These are phyloP conservation scores for Alternaria rosae DNA, from an alignment of 2,329 filamentous ascomycete species.

Conservation along the genomic window DNA sequence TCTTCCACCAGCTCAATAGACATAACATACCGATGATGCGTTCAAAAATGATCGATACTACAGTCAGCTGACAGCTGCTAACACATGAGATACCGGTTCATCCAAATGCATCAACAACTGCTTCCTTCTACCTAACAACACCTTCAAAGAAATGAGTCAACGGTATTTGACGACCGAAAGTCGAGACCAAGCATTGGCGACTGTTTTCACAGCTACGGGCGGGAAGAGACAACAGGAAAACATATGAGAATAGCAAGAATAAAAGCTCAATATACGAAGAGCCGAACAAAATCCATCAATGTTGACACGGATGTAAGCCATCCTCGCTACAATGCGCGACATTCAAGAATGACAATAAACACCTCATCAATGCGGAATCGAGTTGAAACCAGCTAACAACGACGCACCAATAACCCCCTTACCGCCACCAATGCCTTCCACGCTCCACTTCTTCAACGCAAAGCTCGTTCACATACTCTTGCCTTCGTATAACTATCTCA, in stretches of 20 bases:
- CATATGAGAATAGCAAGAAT: fast-evolving
- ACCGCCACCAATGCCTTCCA: neutral
- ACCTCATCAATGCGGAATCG: neutral
- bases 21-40: too few species aligned
- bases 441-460: neutral
- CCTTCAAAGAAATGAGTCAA: neutral
- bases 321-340: neutral
- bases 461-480: neutral
- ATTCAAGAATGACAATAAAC: neutral
- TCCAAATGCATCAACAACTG: neutral
- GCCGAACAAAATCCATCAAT: neutral
- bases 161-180: neutral
- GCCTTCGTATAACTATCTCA: neutral
- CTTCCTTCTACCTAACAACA: neutral
- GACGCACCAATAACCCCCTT: neutral
- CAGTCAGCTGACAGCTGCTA: neutral
- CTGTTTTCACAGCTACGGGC: neutral
- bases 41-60: neutral
- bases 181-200: neutral
- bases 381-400: neutral
- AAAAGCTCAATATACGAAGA: neutral
- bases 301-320: neutral
- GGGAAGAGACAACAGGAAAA: neutral
- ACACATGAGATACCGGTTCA: neutral
- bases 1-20: too few species aligned